Base-by-base conservation (phyloP, 169 alveolate species). In the Perkinsus chesapeaki region DNA sequence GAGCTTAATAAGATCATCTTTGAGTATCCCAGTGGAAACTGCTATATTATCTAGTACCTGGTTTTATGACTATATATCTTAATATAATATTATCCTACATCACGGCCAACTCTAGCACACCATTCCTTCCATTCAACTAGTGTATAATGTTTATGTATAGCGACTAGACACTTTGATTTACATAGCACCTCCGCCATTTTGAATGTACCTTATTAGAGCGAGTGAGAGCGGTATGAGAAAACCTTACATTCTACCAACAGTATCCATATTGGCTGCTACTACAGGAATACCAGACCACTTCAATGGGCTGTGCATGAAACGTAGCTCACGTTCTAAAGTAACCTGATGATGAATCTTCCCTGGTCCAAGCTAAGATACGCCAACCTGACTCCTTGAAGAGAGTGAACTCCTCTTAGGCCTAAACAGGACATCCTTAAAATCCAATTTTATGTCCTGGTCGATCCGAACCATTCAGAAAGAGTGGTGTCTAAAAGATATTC, bases 81-180 rank as follows among this genome's bases (percentile, higher is more conserved):
- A n/a, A n/a, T n/a, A 12, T 60, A 23, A 1, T 0, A 23, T 7
- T 60, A 16, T 20, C n/a, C 82, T 60, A 60, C 82, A 60, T 60
- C 82, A 20, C 82, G 3, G 82, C 82, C 82, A 23, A 60, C 82
- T 34, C 82, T 7, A 23, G 82, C 12, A 34, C 82, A 60, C 82
- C 82, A 60, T 27, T 1, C 39, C 93, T 91, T 39, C 95, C 95
- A 94, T 38, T 94, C 91, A 90, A 91, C 95, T 90, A 92, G 92
- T 34, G 94, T 48, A 92, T 94, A 94, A 94, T 94, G 95, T 94
- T 94, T 94, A 94, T 94, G 95, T 48, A 91, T 38, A 39, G 95
- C 93, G 0, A 94, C 91, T n/a, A 94, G 47, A 82, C 92, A 48
- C 91, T 48, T 48, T 73, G 39, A 0, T 0, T 39, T 12, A n/a